Conservation (phyloP, 257 asterid genomes). For the Solanum piurae region DNA sequence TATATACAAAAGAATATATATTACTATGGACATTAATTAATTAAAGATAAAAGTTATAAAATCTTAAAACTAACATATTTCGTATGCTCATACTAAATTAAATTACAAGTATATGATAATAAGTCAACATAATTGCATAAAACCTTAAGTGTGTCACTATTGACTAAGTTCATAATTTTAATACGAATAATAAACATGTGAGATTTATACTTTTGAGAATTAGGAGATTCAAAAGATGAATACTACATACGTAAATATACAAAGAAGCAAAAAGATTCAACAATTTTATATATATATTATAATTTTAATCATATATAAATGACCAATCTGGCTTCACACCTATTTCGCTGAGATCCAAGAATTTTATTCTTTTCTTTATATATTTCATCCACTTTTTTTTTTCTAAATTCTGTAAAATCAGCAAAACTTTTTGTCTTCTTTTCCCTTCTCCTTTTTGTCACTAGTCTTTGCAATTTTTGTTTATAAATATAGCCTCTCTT, state of each 20-base stretch:
- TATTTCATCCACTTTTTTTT: not conserved
- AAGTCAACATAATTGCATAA: not conserved
- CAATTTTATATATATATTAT: no score
- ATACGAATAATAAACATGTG: not conserved
- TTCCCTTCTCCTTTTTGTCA: not conserved
- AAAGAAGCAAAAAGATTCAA: no score
- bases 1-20: not conserved
- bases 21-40: not conserved
- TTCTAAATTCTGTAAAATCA: not conserved
- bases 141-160: not conserved
- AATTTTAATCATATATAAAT: not conserved
- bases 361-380: not conserved
- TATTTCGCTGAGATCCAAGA: rapidly evolving
- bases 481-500: not conserved
- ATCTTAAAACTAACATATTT: not conserved
- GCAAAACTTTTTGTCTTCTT: not conserved
- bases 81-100: not conserved
- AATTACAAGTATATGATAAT: not conserved
- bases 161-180: not conserved
- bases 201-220: not conserved
- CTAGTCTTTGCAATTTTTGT: not conserved
- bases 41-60: no score
- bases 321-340: rapidly evolving
- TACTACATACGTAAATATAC: no score
- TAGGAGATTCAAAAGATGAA: not conserved